These are phyloP conservation scores for Annona cherimola DNA, from an alignment of 164 flowering plant species.

Conservation along the genomic window DNA sequence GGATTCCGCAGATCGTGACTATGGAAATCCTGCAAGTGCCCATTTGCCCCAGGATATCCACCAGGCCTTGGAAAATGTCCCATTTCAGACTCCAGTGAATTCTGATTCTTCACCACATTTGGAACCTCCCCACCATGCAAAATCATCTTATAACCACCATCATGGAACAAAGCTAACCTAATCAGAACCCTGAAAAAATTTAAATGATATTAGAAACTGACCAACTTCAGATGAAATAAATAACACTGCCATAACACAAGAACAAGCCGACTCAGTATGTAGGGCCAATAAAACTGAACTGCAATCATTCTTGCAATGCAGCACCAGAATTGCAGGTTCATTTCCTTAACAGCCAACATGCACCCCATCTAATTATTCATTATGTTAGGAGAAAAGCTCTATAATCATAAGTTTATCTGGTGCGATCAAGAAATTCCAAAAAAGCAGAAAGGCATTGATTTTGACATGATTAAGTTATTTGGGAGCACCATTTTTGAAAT, in stretches of 20 bases:
- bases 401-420: no score
- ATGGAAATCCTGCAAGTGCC: slow-evolving; percentile 21
- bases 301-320: not conserved
- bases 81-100: slow-evolving; percentile 22
- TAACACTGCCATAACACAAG: not conserved
- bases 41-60: slow-evolving; percentile 24
- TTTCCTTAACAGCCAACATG: not conserved
- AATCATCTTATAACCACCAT: slow-evolving; percentile 88
- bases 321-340: not conserved
- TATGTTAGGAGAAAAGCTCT: no score
- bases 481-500: no score
- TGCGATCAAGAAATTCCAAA: no score
- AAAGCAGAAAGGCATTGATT: no score
- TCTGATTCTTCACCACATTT: slow-evolving; percentile 32
- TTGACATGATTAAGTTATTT: no score
- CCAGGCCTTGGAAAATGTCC: slow-evolving; percentile 25
- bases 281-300: not conserved
- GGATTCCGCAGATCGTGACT: slow-evolving; percentile 37
- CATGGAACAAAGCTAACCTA: slow-evolving; percentile 65
- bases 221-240: not conserved
- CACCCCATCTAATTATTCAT: no score
- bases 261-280: no score
- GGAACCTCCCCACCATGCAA: slow-evolving; percentile 74
- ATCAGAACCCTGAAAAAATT: slow-evolving; percentile 53
- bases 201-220: not conserved